phyloP scores from a whole-genome alignment of 2,329 filamentous ascomycete species.

The Biscogniauxia marginata region DNA sequence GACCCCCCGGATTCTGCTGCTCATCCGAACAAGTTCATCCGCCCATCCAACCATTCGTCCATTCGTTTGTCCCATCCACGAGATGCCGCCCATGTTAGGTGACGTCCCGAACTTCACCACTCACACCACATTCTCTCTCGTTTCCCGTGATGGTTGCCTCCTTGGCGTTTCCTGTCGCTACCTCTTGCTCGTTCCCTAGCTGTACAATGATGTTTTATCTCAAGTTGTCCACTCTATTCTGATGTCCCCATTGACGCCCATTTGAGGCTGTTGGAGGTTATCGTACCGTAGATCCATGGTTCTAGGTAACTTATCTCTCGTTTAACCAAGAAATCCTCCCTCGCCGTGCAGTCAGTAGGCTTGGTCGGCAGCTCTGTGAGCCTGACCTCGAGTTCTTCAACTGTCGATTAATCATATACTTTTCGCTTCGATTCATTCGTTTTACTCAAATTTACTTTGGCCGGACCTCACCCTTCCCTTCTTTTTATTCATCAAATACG shows the following conservation, averaged over 20 bases:
- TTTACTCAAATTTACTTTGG: slow-evolving; percentile 4
- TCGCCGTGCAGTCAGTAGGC: neutral
- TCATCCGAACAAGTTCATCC: neutral
- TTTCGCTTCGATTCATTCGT: slow-evolving; percentile 3
- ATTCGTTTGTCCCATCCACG: neutral
- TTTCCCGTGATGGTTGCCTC: slow-evolving; percentile 14
- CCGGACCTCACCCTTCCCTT: slow-evolving; percentile 8
- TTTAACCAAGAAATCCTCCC: neutral
- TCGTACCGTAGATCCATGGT: neutral
- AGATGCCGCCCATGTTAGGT: neutral
- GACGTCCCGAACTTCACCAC: slow-evolving; percentile 6
- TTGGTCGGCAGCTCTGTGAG: neutral
- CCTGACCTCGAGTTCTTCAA: neutral
- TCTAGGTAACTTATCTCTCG: neutral
- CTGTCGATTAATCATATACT: slow-evolving; percentile 12
- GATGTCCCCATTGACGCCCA: neutral
- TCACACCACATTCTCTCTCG: slow-evolving; percentile 1
- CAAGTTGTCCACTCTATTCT: slow-evolving; percentile 11
- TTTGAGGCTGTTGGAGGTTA: neutral
- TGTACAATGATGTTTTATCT: slow-evolving; percentile 13
- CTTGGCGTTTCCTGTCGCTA: slow-evolving; percentile 4
- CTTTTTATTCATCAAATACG: neutral
- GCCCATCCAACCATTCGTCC: neutral
- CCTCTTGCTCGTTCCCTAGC: slow-evolving; percentile 6
- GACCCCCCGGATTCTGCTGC: neutral